These are phyloP conservation scores for Beauveria medogensis DNA, from an alignment of 2,329 filamentous ascomycete species.

Conservation along the genomic window DNA sequence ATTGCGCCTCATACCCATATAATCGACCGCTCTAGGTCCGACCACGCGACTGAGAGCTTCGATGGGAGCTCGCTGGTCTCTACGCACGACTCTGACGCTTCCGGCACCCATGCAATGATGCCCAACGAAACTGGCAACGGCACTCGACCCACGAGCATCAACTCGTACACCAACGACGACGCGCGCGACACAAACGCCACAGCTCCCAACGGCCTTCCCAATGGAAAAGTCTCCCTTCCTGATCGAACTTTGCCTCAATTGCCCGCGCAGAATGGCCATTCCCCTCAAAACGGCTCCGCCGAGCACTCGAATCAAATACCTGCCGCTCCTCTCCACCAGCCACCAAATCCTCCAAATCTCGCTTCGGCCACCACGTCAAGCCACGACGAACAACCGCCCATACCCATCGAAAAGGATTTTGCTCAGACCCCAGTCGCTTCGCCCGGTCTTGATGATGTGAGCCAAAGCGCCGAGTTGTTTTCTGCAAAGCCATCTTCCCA, in stretches of 20 bases:
- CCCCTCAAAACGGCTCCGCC: constrained; percentile 18
- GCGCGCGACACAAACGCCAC: constrained; percentile 9
- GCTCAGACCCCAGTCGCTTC: neutral
- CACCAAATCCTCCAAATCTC: neutral
- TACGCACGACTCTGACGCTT: constrained; percentile 43
- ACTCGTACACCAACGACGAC: constrained; percentile 45
- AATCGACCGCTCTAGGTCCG: constrained; percentile 34
- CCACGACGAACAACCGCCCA: neutral
- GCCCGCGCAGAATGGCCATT: neutral
- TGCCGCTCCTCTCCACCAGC: neutral
- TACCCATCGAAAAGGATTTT: constrained; percentile 1
- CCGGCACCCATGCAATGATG: constrained; percentile 34
- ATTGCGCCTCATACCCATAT: constrained; percentile 28
- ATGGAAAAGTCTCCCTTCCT: constrained; percentile 11
- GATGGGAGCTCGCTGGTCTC: constrained; percentile 48
- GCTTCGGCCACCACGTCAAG: neutral
- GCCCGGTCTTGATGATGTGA: constrained; percentile 21
- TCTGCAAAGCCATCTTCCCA: constrained; percentile 6
- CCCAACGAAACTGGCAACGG: constrained; percentile 34
- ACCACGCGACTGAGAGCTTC: constrained; percentile 43
- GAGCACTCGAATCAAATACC: constrained; percentile 6
- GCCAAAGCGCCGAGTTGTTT: constrained; percentile 15
- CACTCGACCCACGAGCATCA: constrained; percentile 45
- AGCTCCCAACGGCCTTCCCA: constrained; percentile 1
- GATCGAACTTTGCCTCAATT: neutral